These are phyloP conservation scores for Rhizophagus prolifer DNA, from an alignment of 192 early-diverging fungal genomes.

Conservation along the genomic window DNA sequence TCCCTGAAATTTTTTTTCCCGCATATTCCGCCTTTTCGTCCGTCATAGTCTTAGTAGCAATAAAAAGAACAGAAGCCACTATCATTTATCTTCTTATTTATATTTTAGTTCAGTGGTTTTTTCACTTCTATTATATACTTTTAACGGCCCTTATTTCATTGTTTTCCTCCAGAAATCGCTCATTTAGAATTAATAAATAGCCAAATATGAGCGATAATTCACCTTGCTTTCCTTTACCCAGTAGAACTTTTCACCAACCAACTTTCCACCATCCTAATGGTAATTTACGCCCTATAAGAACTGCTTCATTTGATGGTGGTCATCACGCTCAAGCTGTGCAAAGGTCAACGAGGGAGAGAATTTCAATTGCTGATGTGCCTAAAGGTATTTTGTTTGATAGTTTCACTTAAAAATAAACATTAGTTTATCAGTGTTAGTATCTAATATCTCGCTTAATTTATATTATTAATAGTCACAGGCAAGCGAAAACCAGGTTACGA, in stretches of 20 bases:
- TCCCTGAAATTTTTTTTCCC: neutral
- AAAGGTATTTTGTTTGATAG: neutral
- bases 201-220: constrained; percentile 29
- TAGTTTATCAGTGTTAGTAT: neutral
- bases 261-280: neutral
- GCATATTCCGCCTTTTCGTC: neutral
- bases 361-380: neutral
- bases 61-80: neutral
- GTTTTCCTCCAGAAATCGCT: neutral
- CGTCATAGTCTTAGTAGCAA: neutral
- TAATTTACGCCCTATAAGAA: constrained; percentile 5
- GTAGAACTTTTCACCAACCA: neutral
- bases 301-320: neutral
- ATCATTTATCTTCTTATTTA: neutral
- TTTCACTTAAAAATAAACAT: neutral
- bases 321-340: neutral
- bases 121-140: neutral
- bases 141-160: neutral
- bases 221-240: constrained; percentile 24
- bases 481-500: constrained; percentile 22
- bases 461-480: neutral
- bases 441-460: neutral
- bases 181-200: neutral
- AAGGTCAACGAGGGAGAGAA: constrained; percentile 11
- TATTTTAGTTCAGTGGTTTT: neutral